Evolutionary conservation across 2,329 filamentous ascomycete genomes (phyloP), one percentile per base, ranked within the genome.

Genomic region (Amauroascus niger): DNA sequence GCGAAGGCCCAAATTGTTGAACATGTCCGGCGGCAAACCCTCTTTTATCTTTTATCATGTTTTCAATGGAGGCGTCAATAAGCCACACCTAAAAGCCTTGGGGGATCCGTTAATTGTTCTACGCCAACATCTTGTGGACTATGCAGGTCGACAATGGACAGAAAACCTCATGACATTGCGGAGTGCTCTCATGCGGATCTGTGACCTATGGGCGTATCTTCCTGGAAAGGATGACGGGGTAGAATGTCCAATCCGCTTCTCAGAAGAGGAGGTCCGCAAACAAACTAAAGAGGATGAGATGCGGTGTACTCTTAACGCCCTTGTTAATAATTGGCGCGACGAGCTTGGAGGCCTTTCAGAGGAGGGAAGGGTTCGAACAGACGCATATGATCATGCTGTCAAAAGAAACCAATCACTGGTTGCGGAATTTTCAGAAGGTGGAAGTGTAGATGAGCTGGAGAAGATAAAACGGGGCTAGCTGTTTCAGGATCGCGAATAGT

Each of bases 41-140:
- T 58, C 6, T 57, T 49, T 45, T 55, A 56, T n/a, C n/a, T 40
- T 58, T 5, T 58, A 58, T 20, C 48, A 37, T 16, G 44, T 58
- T 22, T 58, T 56, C 41, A 58, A 58, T n/a, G 54, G 56, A 4
- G 54, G 28, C 11, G 11, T 14, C 4, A 58, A 58, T 35, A 55
- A 58, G 28, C n/a, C 14, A 20, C 57, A 58, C 37, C 49, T 57
- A 4, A 6, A 44, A 1, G 49, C 55, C 1, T 49, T 53, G 14
- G 5, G 33, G 5, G 52, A 57, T 41, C 52, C 55, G 16, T 5
- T 49, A 11, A 1, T 57, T 9, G 20, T 45, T n/a, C 49, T 16
- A 2, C 49, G 39, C 3, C 54, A 57, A 33, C 49, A 53, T 51
- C 53, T 57, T 30, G 49, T 57, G 22, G 55, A 57, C 11, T 43